Base-by-base conservation (phyloP, 2,329 filamentous ascomycete species). In the Erysiphe pulchra region DNA sequence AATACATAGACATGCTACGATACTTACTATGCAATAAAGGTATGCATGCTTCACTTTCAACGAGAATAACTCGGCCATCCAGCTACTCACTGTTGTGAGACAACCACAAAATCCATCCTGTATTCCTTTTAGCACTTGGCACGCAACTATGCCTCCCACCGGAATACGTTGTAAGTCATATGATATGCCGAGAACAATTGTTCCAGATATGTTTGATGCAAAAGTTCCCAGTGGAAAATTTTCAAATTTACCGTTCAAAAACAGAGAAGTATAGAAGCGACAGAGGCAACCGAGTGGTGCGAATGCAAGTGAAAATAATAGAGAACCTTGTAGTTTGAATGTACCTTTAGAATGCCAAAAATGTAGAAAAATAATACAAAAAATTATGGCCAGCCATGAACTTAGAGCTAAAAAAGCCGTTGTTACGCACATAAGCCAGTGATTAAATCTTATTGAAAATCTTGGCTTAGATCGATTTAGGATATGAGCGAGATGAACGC, bases 221-320 rank as follows among this genome's bases (percentile, higher is more conserved):
- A 94, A 93, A 0, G 87, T 95, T 2, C 87, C 87, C 0, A 94
- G 60, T 0, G 87, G 87, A 52, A 94, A 94, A 0, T 68, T 63
- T 0, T 73, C 60, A 0, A 74, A 52, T 17, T 72, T 65, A 0
- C 70, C 64, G 54, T 94, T 94, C n/a, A 93, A 68, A 20, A 65
- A 60, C 7, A 80, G 57, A 0, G 80, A 80, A 1, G 71, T 60
- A 57, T 84, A 86, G 62, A 81, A 92, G 3, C 87, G 72, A 0
- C 69, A 57, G 0, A 93, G 61, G 52, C 80, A 86, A 0, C 87
- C 87, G 0, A 83, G 52, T 0, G 87, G 87, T 1, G 84, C 80
- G 54, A 94, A 90, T 2, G 85, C 75, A 24, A 90, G 65, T 0
- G 84, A 71, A 53, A 93, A 87, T 0, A 82, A 63, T 0, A 72